These are phyloP conservation scores for Lunularia cruciata DNA, from an alignment of 225 moss, liverwort and hornwort genomes.

Conservation along the genomic window DNA sequence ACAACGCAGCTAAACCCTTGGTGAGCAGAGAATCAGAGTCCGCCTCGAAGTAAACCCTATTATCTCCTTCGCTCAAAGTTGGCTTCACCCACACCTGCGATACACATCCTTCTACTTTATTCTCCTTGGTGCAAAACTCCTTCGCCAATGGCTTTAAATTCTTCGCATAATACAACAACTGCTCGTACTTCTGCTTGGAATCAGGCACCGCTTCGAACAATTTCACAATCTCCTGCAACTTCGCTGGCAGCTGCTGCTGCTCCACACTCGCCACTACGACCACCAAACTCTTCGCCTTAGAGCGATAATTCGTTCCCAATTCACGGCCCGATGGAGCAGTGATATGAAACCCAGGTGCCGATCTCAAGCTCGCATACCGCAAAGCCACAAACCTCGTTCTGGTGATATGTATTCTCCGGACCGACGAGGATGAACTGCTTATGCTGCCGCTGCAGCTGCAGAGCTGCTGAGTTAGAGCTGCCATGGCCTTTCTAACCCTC, in stretches of 20 bases:
- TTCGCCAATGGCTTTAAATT: slow-evolving; percentile 63
- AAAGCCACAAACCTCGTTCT: background rate
- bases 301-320: background rate
- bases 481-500: slow-evolving; percentile 3
- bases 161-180: slow-evolving; percentile 84
- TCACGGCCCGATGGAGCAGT: background rate
- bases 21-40: slow-evolving; percentile 93
- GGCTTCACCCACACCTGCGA: slow-evolving; percentile 94
- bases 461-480: slow-evolving; percentile 11
- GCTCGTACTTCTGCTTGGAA: slow-evolving; percentile 89
- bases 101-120: slow-evolving; percentile 89
- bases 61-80: slow-evolving; percentile 46
- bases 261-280: background rate
- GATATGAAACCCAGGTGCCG: background rate
- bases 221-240: slow-evolving; percentile 78
- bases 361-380: background rate
- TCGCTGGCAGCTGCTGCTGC: slow-evolving; percentile 51
- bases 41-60: slow-evolving; percentile 62
- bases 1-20: slow-evolving; percentile 82
- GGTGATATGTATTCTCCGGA: background rate
- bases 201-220: slow-evolving; percentile 73
- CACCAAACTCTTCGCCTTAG: too few relatives aligned
- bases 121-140: slow-evolving; percentile 63
- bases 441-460: background rate
- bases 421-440: background rate